Conservation (phyloP, 2,329 filamentous ascomycete species). For the Sporothrix brasiliensis region DNA sequence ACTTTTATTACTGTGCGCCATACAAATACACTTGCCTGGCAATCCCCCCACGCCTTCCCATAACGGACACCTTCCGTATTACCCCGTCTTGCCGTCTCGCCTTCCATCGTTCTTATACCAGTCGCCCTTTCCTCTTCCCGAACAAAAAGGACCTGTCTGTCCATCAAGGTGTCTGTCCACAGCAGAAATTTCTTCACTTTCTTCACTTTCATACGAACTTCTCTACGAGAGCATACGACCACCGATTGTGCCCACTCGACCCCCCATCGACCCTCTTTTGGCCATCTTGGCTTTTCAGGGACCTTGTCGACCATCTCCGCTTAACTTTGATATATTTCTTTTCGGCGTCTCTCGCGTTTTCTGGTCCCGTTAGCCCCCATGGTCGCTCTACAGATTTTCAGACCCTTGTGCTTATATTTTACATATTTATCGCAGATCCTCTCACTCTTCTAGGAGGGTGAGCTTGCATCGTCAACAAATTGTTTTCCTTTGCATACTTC, state of each 20-base stretch:
- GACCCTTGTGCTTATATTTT: conserved; percentile 25
- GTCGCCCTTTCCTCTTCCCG: not conserved
- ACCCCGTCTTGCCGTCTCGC: not conserved
- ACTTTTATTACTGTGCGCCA: not conserved
- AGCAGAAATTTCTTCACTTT: not conserved
- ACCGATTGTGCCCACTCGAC: conserved; percentile 6
- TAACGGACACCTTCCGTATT: conserved; percentile 11
- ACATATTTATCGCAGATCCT: conserved; percentile 18
- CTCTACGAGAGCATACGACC: not conserved
- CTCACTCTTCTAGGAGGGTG: conserved; percentile 12
- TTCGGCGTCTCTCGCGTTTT: not conserved
- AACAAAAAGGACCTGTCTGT: not conserved
- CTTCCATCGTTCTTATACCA: not conserved
- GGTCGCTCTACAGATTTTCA: not conserved
- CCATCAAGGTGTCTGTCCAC: conserved; percentile 28
- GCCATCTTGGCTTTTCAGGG: not conserved
- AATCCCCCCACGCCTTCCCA: conserved; percentile 14
- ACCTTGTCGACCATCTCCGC: conserved; percentile 10
- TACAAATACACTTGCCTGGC: not conserved
- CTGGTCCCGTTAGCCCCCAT: not conserved
- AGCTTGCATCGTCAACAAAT: not conserved
- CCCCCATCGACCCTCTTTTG: conserved; percentile 10
- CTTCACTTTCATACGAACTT: not conserved
- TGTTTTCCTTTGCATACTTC: not conserved
- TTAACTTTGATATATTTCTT: not conserved